These are phyloP conservation scores for Alternaria sp. DNA, from an alignment of 2,329 filamentous ascomycete species.

Conservation along the genomic window DNA sequence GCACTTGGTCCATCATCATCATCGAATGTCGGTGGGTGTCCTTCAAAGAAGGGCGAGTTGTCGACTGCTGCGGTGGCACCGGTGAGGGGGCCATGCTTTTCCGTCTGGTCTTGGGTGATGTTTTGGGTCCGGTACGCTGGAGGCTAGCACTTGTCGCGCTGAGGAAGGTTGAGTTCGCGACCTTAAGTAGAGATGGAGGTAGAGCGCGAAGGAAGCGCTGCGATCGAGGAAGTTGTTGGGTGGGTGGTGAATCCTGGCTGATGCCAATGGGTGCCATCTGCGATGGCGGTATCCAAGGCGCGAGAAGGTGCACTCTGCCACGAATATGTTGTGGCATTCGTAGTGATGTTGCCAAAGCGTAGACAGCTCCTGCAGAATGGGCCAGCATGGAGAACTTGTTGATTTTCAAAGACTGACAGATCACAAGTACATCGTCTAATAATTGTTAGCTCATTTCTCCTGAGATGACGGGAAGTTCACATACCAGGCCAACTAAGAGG, in stretches of 20 bases:
- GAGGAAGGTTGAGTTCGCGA: constrained; percentile 96
- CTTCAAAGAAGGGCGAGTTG: constrained; percentile 29
- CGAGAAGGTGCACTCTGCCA: constrained; percentile 89
- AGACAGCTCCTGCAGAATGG: constrained; percentile 97
- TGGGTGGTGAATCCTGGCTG: constrained; percentile 75
- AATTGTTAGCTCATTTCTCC: constrained; percentile 50
- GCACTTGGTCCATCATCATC: constrained; percentile 57
- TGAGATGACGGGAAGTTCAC: constrained; percentile 31
- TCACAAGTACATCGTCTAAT: constrained; percentile 82
- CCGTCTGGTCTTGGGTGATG: constrained; percentile 47
- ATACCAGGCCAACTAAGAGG: constrained; percentile 93
- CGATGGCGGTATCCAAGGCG: constrained; percentile 94
- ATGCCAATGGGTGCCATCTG: constrained; percentile 60
- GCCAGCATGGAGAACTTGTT: constrained; percentile 96
- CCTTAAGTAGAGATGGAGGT: constrained; percentile 88
- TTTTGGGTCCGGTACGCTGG: constrained; percentile 59
- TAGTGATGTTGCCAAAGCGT: constrained; percentile 90
- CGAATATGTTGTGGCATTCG: constrained; percentile 96
- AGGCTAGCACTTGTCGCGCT: constrained; percentile 86
- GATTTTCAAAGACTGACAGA: constrained; percentile 90
- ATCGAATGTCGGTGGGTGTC: constrained; percentile 54
- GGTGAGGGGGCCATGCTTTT: constrained; percentile 33
- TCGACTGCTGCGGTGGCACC: constrained; percentile 13
- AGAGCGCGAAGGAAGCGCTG: constrained; percentile 90
- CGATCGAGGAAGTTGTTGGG: constrained; percentile 85